These are phyloP conservation scores for Graphiopsis chlorocephala DNA, from an alignment of 2,329 filamentous ascomycete species.

Conservation along the genomic window DNA sequence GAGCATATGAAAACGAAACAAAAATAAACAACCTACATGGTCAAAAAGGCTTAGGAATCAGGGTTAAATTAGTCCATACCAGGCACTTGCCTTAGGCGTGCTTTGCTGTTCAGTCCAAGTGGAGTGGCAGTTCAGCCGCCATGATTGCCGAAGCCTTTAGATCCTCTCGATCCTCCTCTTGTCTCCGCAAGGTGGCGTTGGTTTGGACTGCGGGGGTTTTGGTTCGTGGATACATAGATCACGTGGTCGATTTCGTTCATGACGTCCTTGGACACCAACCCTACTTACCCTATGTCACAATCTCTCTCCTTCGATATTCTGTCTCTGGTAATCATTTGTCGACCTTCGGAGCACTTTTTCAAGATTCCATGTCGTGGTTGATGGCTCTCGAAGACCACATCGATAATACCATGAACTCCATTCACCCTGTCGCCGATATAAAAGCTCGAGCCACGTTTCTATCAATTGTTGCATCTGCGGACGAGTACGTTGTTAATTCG, in stretches of 20 bases:
- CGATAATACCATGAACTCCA: background rate
- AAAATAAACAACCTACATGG: background rate
- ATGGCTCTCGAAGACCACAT: background rate
- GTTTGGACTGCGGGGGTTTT: background rate
- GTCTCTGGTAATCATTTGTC: background rate
- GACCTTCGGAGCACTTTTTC: background rate
- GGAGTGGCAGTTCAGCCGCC: constrained; percentile 4
- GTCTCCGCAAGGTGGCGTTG: background rate
- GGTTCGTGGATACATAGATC: background rate
- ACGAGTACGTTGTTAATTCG: background rate
- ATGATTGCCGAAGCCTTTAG: background rate
- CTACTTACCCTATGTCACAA: background rate
- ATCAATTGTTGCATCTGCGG: constrained; percentile 1
- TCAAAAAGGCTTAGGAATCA: constrained; percentile 4
- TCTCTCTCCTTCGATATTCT: background rate
- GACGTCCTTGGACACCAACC: background rate
- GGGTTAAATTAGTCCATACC: constrained; percentile 9
- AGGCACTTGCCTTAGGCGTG: background rate
- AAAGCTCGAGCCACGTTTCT: background rate
- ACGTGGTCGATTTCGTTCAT: background rate
- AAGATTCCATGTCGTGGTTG: background rate
- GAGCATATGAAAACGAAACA: background rate
- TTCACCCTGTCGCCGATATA: background rate
- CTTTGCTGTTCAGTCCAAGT: background rate
- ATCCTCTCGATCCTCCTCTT: background rate